Base-by-base conservation (phyloP, 148 eudicot species). In the Fagopyrum esculentum region DNA sequence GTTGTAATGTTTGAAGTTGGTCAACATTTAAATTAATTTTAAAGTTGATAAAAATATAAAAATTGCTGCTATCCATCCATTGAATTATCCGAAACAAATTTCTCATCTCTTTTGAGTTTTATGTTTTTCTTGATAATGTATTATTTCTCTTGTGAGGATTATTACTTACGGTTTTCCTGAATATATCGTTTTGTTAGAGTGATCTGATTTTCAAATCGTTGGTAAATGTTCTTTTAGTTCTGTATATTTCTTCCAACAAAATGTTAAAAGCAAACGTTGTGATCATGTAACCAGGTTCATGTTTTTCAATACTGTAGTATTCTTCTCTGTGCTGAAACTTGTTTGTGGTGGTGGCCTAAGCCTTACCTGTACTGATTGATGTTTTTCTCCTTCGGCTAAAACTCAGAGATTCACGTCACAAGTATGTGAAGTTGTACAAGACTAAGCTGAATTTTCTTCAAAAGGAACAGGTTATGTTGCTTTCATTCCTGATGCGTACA, bases 391-490 rank as follows among this genome's bases (percentile, higher is more conserved):
- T 17, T 22, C 47, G 51, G 40, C 60, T 76, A 22, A 68, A 63
- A 74, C 70, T 15, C 91, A 95, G 98, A 78, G 82, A 75, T 73
- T 72, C 78, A 52, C 90, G 93, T 43, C 86, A 90, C 83, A 92
- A 86, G 83, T 92, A 95, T 82, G 97, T 95, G 81, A 90, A 87
- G 68, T 81, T 95, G 78, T 95, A 95, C 89, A 95, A 92, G 87
- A 80, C 76, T 30, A 94, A 94, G 79, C 80, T 95, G 82, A 80
- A 85, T 82, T 86, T 90, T 72, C 97, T 95, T 80, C 89, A 79
- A 35, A 82, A 86, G 76, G 97, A 95, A 45, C 93, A 90, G 97
- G 97, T 95, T 69, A 82, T 79, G 46, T 44, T 79, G 40, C 71
- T 76, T 79, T 13, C 17, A 35, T 66, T 66, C 71, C 47, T 66